Base-by-base conservation (phyloP, 2,329 filamentous ascomycete genomes). In the Fusarium globosum region DNA sequence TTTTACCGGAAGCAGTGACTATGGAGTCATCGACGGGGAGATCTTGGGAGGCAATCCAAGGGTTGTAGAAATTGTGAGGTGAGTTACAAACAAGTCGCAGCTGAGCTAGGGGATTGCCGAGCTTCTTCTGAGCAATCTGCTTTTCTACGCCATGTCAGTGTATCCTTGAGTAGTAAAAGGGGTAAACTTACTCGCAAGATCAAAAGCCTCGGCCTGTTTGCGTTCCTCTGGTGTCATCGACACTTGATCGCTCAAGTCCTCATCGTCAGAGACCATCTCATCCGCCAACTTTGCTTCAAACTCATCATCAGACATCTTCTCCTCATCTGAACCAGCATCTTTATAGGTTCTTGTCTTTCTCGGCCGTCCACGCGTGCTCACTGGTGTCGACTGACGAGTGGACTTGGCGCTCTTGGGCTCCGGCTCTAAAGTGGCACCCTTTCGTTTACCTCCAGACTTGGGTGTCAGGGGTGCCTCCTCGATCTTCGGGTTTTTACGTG, bases 41-140 rank as follows among this genome's bases (percentile, higher is more conserved):
- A 11, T 88, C 87, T 4, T 88, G 86, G 21, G 89, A 87, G 11
- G 86, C 85, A 0, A 89, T 86, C 89, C 96, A 98, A 0, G 96
- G 96, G 80, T 95, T 97, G 83, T 97, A 98, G 81, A 99, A 98
- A 79, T 98, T 97, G 82, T 98, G 95, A 0, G 96, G 96, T 1
- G 91, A 94, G 81, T 99, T 97, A 82, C 96, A 98, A 16, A 94
- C 94, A 0, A 98, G 88, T 1, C 96, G 93, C 7, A 97, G 89
- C 80, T 99, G 96, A 87, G 97, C 94, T 26, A 98, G 84, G 0
- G 95, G 93, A 75, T 99, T 99, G 52, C 96, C 95, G 3, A 98
- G 87, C 79, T 97, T 98, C 85, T 98, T 98, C 48, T 90, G 89
- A 7, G 91, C 87, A n/a, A 98, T 94, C 80, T 98, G 94, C 61